These are phyloP conservation scores for Draba incana DNA, from an alignment of 345 rosid genomes.

Conservation along the genomic window DNA sequence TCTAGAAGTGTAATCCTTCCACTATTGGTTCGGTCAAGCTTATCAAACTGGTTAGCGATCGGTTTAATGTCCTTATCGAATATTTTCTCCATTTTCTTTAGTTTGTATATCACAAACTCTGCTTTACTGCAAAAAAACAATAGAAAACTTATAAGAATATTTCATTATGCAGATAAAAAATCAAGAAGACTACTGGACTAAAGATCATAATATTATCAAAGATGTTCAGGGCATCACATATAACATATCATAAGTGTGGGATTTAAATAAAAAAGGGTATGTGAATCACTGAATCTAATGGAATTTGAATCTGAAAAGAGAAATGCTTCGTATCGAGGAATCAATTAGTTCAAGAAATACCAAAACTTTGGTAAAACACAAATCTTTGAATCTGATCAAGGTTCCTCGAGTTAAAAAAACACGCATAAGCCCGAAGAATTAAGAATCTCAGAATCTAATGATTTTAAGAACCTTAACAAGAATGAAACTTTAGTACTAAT, in stretches of 20 bases:
- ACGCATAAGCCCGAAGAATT: neutral
- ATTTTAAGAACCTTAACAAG: constrained; percentile 8
- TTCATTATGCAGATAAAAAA: neutral
- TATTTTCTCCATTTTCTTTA: constrained; percentile 74
- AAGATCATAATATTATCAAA: neutral
- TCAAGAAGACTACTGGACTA: constrained; percentile 2
- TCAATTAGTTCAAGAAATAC: neutral
- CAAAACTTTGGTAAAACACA: constrained; percentile 1
- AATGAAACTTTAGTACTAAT: neutral
- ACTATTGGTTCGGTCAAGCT: constrained; percentile 66
- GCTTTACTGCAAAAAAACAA: constrained; percentile 52
- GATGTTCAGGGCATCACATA: constrained; percentile 6
- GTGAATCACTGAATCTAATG: neutral
- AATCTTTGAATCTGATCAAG: neutral
- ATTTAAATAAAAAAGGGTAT: neutral
- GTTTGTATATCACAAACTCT: constrained; percentile 81
- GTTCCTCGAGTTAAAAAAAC: constrained; percentile 7
- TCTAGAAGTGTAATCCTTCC: constrained; percentile 84
- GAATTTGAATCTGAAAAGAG: neutral
- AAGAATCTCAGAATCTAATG: neutral
- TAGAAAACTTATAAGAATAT: neutral
- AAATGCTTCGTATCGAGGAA: neutral
- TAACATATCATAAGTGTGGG: neutral
- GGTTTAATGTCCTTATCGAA: constrained; percentile 63
- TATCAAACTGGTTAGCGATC: constrained; percentile 63